Conservation (phyloP, 2,329 filamentous ascomycete species). For the Emergomyces orientalis region DNA sequence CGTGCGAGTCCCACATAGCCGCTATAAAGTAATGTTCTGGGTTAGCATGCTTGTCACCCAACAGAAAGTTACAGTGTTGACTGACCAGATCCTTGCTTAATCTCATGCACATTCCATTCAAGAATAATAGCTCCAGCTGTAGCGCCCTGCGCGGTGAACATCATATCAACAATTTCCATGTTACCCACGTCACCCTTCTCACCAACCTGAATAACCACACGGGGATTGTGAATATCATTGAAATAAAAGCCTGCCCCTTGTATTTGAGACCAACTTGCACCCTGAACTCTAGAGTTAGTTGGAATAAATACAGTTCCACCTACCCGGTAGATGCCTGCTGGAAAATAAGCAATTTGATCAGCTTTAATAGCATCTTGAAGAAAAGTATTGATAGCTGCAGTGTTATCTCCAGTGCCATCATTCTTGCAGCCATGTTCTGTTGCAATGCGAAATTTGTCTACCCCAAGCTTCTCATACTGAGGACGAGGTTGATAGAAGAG, state of each 20-base stretch:
- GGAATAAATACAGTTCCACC: constrained; percentile 62
- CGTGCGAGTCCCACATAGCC: constrained; percentile 28
- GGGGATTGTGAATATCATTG: constrained; percentile 19
- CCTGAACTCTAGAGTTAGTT: constrained; percentile 45
- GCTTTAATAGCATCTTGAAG: constrained; percentile 2
- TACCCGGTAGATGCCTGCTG: constrained; percentile 64
- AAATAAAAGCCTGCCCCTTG: constrained; percentile 25
- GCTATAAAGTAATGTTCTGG: constrained; percentile 3
- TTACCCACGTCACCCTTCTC: constrained; percentile 24
- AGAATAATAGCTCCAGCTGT: constrained; percentile 30
- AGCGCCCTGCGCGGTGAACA: constrained; percentile 27
- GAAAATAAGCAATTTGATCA: constrained; percentile 61
- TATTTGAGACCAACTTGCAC: constrained; percentile 40
- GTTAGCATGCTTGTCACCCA: no score
- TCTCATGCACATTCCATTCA: constrained; percentile 30
- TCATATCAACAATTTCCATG: constrained; percentile 31
- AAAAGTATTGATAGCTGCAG: constrained; percentile 6
- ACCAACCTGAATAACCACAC: constrained; percentile 20
- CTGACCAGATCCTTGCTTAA: constrained; percentile 22
- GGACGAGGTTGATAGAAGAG: constrained; percentile 7
- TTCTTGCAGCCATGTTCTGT: constrained; percentile 8
- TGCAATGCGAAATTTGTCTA: constrained; percentile 5
- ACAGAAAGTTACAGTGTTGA: background rate
- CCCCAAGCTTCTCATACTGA: constrained; percentile 5
- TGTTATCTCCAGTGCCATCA: constrained; percentile 8